Conservation (phyloP, 2,329 filamentous ascomycete genomes). For the Aspergillus sp. region DNA sequence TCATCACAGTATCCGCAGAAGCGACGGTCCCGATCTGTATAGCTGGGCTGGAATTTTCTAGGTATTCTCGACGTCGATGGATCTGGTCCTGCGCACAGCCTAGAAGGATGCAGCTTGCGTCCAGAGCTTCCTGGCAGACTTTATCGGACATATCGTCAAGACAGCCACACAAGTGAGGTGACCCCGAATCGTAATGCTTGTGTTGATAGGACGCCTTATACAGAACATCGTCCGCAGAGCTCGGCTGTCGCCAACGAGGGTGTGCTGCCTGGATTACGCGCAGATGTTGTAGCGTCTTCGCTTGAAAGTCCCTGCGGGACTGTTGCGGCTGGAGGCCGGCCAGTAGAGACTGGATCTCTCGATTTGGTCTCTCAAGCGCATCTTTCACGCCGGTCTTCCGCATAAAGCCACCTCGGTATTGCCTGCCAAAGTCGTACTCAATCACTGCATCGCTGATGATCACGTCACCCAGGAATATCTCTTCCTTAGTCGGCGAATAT, state of each 20-base stretch:
- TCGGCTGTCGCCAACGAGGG: not conserved
- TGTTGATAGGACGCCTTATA: conserved; percentile 8
- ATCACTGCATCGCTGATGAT: conserved; percentile 26
- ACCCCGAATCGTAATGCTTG: conserved; percentile 6
- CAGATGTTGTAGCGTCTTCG: conserved; percentile 1
- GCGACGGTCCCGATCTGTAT: conserved; percentile 9
- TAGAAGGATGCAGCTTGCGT: not conserved
- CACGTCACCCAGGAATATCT: conserved; percentile 30
- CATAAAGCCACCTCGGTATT: conserved; percentile 20
- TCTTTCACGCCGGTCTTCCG: conserved; percentile 10
- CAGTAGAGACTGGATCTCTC: conserved; percentile 7
- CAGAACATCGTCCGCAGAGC: conserved; percentile 3
- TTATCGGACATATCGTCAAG: not conserved
- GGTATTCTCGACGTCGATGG: not conserved
- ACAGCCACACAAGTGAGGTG: not conserved
- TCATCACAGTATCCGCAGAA: conserved; percentile 14
- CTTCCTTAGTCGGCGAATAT: conserved; percentile 2
- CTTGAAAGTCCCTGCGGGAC: not conserved
- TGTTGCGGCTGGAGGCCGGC: not conserved
- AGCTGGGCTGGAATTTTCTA: not conserved
- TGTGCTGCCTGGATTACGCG: not conserved
- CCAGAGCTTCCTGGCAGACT: conserved; percentile 7
- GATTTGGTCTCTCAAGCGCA: not conserved
- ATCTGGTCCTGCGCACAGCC: conserved; percentile 1
- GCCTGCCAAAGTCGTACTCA: conserved; percentile 28